These are phyloP conservation scores for Vigna reflexopilosa DNA, from an alignment of 306 rosid genomes.

Conservation along the genomic window DNA sequence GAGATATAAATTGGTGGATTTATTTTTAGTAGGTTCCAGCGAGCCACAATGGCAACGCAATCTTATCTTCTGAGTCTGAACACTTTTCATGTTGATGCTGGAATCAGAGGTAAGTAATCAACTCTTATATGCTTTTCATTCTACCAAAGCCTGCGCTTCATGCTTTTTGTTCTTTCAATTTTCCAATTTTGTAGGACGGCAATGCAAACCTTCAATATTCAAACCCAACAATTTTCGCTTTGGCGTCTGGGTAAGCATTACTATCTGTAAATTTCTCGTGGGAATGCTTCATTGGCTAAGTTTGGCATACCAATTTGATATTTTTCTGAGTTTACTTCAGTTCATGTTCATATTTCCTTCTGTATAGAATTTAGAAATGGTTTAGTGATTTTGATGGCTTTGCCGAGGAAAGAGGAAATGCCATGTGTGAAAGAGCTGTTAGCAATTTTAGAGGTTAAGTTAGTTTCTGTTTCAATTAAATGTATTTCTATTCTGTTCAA, in stretches of 20 bases:
- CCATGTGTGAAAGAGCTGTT: background rate
- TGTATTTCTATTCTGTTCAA: too few species aligned
- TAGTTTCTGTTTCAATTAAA: too few species aligned
- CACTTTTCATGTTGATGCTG: conserved; percentile 30
- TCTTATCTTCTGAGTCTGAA: conserved; percentile 48
- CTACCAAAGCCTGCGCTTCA: background rate
- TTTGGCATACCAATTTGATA: conserved; percentile 9
- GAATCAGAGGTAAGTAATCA: conserved; percentile 36
- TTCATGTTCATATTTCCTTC: background rate
- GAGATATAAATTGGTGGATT: background rate
- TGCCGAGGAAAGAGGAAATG: background rate
- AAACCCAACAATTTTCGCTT: conserved; percentile 36
- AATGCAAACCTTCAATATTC: conserved; percentile 38
- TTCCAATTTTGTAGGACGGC: conserved; percentile 43
- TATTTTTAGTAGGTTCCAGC: background rate
- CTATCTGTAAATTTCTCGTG: background rate
- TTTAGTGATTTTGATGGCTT: background rate
- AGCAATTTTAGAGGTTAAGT: too few species aligned
- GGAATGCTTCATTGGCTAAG: background rate
- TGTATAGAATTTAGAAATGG: background rate
- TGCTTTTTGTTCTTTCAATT: background rate
- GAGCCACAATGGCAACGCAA: conserved; percentile 48
- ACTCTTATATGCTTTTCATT: background rate
- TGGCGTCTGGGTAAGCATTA: conserved; percentile 36
- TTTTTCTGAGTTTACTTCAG: background rate